Base-by-base conservation (phyloP, 2,329 filamentous ascomycete species). In the Colletotrichum plurivorum region DNA sequence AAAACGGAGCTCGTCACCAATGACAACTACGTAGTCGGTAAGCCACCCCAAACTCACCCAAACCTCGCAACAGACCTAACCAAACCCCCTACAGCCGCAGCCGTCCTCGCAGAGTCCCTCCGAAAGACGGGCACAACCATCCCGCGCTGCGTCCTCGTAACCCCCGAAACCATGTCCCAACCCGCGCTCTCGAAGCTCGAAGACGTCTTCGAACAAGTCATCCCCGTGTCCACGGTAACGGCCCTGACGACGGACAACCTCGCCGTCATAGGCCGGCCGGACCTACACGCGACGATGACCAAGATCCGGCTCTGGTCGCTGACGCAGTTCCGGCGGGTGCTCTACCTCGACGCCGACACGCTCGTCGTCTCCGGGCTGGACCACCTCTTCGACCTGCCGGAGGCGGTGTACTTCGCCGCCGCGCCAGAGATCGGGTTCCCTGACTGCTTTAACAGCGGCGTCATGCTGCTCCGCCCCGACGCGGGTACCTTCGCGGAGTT, bases 341-440 rank as follows among this genome's bases (percentile, higher is more conserved):
- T 82, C 12, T 88, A 90, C 54, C 77, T 85, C 1, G 84, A 93
- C 76, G 90, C 90, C 10, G 91, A 94, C 75, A 83, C 88, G 27
- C 87, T 87, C 1, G 79, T 94, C 4, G 83, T 92, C 5, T 82
- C 90, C 66, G 79, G 84, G 27, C 86, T 94, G 83, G 92, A 94
- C 73, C 91, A 93, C 65, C 84, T 94, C 0, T 94, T 94, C 80
- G 85, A 91, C 45, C 82, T 92, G 1, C 92, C 91, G 0, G 76
- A 82, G 1, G 84, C 86, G 10, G 58, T 73, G 13, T 18, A 43
- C 25, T 71, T 74, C 51, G 72, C 73, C 15, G 73, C 90, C 5
- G 89, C 86, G 5, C 90, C 91, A 10, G 91, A 93, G 75, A 87
- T 92, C 71, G 91, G 91, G 67, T 93, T 90, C 90, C 91, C 91